Evolutionary conservation across 1,139 yeast genomes (phyloP).

Genomic region (Pichia sp.): DNA sequence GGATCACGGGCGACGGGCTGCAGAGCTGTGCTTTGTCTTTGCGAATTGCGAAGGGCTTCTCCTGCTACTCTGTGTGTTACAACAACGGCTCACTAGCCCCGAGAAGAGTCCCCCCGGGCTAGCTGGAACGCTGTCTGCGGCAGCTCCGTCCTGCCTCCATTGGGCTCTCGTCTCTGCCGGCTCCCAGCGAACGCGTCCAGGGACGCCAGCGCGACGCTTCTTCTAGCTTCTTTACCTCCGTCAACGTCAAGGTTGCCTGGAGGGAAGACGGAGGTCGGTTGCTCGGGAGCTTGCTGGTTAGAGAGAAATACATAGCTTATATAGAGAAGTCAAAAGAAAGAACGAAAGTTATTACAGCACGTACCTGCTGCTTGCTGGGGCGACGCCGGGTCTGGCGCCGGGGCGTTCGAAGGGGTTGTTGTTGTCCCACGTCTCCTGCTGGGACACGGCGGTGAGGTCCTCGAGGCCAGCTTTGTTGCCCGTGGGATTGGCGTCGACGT

Average conservation of each 20-base stretch:
- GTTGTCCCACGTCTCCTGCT: slow-evolving; percentile 10
- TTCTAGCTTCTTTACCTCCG: no score
- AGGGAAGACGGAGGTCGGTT: no score
- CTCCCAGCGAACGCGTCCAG: not conserved
- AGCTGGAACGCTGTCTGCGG: no score
- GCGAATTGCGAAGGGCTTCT: not conserved
- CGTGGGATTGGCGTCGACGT: not conserved
- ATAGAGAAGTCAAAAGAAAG: not conserved
- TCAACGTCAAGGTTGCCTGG: no score
- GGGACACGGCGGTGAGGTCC: slow-evolving; percentile 5
- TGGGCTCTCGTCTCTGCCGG: no score
- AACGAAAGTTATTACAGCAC: not conserved
- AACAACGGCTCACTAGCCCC: no score
- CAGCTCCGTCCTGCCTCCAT: no score
- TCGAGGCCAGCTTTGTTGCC: not conserved
- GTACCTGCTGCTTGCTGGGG: not conserved
- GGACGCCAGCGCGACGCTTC: no score
- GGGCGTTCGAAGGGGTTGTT: slow-evolving; percentile 7
- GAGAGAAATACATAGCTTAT: not conserved
- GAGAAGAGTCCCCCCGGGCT: no score
- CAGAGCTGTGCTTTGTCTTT: not conserved
- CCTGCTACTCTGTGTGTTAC: not conserved
- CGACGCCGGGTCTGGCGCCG: not conserved
- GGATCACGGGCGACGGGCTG: not conserved
- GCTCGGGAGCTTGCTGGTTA: not conserved